Evolutionary conservation across 768 basidiomycete species (phyloP).

Genomic region (Kwoniella dendrophila): DNA sequence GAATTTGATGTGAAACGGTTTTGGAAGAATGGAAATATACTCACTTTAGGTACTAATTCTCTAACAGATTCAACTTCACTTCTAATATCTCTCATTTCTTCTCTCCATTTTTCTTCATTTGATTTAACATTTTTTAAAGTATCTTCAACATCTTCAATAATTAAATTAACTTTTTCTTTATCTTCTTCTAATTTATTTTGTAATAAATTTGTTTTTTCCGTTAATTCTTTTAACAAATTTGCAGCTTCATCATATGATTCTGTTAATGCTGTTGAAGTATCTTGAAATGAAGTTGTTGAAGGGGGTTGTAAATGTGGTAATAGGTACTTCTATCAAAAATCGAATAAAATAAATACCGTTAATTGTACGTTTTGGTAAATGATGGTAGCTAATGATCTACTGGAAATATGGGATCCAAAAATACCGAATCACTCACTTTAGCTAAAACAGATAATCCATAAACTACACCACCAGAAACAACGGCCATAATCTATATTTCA

Average conservation of each 20-base stretch:
- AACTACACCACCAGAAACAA: slow-evolving; percentile 80
- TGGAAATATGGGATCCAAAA: background rate
- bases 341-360: background rate
- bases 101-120: slow-evolving; percentile 73
- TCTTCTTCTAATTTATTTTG: slow-evolving; percentile 46
- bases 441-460: slow-evolving; percentile 81
- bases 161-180: slow-evolving; percentile 30
- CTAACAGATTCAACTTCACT: slow-evolving; percentile 87
- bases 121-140: slow-evolving; percentile 57
- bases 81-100: slow-evolving; percentile 87
- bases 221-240: slow-evolving; percentile 57
- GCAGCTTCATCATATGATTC: slow-evolving; percentile 70
- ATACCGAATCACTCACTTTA: slow-evolving; percentile 67
- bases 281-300: slow-evolving; percentile 81
- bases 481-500: slow-evolving; percentile 79
- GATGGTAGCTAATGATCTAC: background rate
- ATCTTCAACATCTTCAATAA: slow-evolving; percentile 50
- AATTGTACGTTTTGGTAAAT: background rate
- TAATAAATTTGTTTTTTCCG: slow-evolving; percentile 40
- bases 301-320: slow-evolving; percentile 89
- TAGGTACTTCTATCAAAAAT: slow-evolving; percentile 72
- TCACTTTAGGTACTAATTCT: slow-evolving; percentile 90
- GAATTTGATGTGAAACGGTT: no score
- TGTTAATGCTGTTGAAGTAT: slow-evolving; percentile 77
- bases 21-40: slow-evolving; percentile 12